Conservation (phyloP, 805 yeast species). For the Wickerhamomyces chambardii region DNA sequence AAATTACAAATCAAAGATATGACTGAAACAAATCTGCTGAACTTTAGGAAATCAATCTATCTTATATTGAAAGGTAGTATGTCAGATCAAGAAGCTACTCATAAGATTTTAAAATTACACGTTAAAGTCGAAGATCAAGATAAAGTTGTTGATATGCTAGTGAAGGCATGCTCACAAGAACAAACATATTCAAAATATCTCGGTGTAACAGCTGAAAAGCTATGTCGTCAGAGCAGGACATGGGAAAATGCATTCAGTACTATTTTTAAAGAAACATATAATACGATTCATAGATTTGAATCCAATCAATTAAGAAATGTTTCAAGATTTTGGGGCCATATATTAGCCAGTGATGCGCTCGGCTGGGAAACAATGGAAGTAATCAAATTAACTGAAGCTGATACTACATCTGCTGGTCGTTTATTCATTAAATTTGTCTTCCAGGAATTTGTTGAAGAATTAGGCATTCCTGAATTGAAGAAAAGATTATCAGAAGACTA, state of each 20-base stretch:
- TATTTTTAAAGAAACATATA: slow-evolving; percentile 49
- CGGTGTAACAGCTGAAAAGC: slow-evolving; percentile 66
- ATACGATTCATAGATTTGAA: slow-evolving; percentile 55
- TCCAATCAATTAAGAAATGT: slow-evolving; percentile 68
- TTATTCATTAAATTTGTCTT: slow-evolving; percentile 76
- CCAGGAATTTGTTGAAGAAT: slow-evolving; percentile 68
- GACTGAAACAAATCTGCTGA: slow-evolving; percentile 55
- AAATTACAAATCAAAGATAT: slow-evolving; percentile 39
- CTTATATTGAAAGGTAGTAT: slow-evolving; percentile 81
- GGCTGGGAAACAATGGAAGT: slow-evolving; percentile 51
- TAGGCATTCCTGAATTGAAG: slow-evolving; percentile 49
- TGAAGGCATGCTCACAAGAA: slow-evolving; percentile 80
- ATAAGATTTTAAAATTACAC: slow-evolving; percentile 56
- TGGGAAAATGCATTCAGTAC: slow-evolving; percentile 52
- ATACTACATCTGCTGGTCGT: slow-evolving; percentile 72
- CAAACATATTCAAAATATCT: slow-evolving; percentile 79
- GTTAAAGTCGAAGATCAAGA: slow-evolving; percentile 33
- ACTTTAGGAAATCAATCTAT: slow-evolving; percentile 70
- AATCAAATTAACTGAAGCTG: slow-evolving; percentile 56
- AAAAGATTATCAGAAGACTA: slow-evolving; percentile 43
- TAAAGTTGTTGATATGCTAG: slow-evolving; percentile 60
- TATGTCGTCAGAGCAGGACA: slow-evolving; percentile 36
- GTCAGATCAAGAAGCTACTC: slow-evolving; percentile 90
- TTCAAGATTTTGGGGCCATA: slow-evolving; percentile 81
- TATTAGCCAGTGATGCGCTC: slow-evolving; percentile 61